A percentile compares a stretch with the other conserved stretches of the same genome.
Evolutionary conservation across 2,329 filamentous ascomycete species (phyloP).

Genomic region (Pseudocercospora fuligena): DNA sequence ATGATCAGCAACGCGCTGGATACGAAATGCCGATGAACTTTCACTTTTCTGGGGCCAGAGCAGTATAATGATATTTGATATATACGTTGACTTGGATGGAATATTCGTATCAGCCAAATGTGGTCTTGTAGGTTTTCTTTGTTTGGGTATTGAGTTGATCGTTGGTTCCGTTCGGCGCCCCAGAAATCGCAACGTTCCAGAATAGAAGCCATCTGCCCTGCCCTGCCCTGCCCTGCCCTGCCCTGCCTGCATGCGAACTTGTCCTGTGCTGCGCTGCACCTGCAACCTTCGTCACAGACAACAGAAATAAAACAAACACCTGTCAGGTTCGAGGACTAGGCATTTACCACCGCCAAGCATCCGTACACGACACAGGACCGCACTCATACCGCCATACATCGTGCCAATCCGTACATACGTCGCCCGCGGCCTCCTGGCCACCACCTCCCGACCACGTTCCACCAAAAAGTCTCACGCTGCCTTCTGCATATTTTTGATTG

Average conservation of each 20-base stretch:
- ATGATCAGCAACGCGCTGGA: neutral
- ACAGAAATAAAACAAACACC: neutral
- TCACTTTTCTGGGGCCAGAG: no score
- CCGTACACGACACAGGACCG: neutral
- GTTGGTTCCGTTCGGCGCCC: no score
- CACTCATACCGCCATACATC: neutral
- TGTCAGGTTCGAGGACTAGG: neutral
- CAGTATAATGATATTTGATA: neutral
- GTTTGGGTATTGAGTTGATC: neutral
- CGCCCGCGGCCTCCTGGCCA: conserved; percentile 23
- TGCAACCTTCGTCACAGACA: neutral
- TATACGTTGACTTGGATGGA: neutral
- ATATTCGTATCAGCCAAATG: neutral
- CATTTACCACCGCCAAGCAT: neutral
- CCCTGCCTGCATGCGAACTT: neutral
- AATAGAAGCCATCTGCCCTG: neutral
- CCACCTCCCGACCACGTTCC: conserved; percentile 19
- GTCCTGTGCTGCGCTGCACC: no score
- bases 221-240: neutral
- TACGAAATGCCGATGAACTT: neutral
- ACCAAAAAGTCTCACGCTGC: conserved; percentile 6
- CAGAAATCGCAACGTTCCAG: neutral
- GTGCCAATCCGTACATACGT: neutral
- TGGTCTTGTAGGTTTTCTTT: neutral
- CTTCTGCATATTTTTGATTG: neutral